Conservation (phyloP, 2,329 filamentous ascomycete species). For the Paraphaeosphaeria sporulosa region DNA sequence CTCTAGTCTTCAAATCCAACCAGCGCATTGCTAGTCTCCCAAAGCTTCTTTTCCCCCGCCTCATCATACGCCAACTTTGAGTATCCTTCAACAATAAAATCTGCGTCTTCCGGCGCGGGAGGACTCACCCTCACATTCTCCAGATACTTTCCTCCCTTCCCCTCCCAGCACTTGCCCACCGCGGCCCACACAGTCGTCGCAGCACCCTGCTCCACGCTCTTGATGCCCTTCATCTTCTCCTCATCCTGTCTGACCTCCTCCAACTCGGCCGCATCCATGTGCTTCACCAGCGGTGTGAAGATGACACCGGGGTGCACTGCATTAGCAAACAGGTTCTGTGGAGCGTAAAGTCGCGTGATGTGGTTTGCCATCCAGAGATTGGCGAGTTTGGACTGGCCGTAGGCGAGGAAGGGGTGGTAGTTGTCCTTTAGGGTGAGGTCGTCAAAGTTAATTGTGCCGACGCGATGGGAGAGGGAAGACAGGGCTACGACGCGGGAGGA, state of each 20-base stretch:
- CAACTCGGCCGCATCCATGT: background rate
- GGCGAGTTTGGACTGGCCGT: constrained; percentile 60
- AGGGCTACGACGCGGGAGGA: constrained; percentile 58
- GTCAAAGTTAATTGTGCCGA: constrained; percentile 42
- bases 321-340: constrained; percentile 52
- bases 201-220: constrained; percentile 48
- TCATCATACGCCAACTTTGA: too few species aligned
- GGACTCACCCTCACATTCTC: constrained; percentile 18
- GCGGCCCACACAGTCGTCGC: constrained; percentile 52
- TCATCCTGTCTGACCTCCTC: too few species aligned
- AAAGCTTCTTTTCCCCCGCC: too few species aligned
- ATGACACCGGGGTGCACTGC: constrained; percentile 59
- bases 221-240: constrained; percentile 16
- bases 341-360: constrained; percentile 58
- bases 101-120: background rate
- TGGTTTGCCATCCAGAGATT: constrained; percentile 61
- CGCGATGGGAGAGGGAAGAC: constrained; percentile 52
- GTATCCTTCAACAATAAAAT: background rate
- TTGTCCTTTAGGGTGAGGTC: constrained; percentile 48
- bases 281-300: background rate
- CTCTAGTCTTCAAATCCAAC: too few species aligned
- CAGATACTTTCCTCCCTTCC: constrained; percentile 47
- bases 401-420: constrained; percentile 53
- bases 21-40: too few species aligned
- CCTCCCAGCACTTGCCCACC: constrained; percentile 40